Conservation (phyloP, 345 rosid genomes). For the Anacardium occidentale region DNA sequence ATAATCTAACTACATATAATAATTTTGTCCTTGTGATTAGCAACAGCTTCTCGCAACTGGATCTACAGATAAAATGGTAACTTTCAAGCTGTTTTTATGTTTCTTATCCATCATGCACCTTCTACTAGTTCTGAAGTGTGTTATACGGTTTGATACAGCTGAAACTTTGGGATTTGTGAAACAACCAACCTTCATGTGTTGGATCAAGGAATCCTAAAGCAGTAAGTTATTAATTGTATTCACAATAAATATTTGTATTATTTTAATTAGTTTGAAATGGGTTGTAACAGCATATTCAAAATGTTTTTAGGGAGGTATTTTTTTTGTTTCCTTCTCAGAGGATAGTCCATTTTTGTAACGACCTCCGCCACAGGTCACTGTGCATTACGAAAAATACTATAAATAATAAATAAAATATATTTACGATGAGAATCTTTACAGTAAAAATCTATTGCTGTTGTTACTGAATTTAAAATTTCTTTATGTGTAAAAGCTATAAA, state of each 20-base stretch:
- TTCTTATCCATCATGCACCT: not conserved
- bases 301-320: constrained; percentile 71
- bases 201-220: constrained; percentile 62
- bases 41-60: constrained; percentile 60
- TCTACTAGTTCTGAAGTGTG: not conserved
- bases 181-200: constrained; percentile 74
- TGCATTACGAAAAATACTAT: too few species aligned
- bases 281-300: not conserved
- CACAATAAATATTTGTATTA: too few species aligned
- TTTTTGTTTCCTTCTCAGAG: constrained; percentile 70
- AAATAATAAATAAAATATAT: too few species aligned
- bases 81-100: not conserved
- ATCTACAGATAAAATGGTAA: constrained; percentile 54
- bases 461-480: too few species aligned
- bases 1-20: not conserved
- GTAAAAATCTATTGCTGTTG: too few species aligned
- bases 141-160: constrained; percentile 41
- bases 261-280: not conserved
- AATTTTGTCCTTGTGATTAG: constrained; percentile 2
- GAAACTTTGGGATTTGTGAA: constrained; percentile 83
- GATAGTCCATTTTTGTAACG: constrained; percentile 81
- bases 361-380: too few species aligned
- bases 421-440: too few species aligned
- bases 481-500: too few species aligned
- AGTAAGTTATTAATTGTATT: constrained; percentile 39